Evolutionary conservation across 257 asterid species (phyloP).

Genomic region (Scutellaria minor): DNA sequence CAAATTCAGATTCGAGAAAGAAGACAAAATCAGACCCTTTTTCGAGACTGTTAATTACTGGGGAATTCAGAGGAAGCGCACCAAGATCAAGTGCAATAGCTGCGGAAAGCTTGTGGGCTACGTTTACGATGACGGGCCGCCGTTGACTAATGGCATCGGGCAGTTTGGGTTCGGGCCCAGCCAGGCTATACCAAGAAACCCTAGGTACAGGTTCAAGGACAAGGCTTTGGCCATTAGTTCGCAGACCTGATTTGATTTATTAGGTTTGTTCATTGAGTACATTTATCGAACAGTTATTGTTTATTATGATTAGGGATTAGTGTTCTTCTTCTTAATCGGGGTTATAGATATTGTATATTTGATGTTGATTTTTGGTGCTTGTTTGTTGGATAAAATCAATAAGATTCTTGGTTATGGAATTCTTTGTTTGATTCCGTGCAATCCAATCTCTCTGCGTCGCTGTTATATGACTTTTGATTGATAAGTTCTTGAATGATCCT

Average conservation of each 20-base stretch:
- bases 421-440: neutral
- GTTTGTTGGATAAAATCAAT: conserved; percentile 13
- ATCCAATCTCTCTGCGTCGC: neutral
- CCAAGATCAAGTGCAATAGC: conserved; percentile 73
- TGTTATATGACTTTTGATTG: neutral
- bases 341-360: conserved; percentile 7
- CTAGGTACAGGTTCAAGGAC: conserved; percentile 82
- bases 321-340: neutral
- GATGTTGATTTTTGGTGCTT: conserved; percentile 16
- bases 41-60: conserved; percentile 86
- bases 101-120: conserved; percentile 75
- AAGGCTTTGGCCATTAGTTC: conserved; percentile 61
- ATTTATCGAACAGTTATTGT: conserved; percentile 27
- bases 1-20: conserved; percentile 74
- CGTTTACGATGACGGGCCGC: conserved; percentile 89
- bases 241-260: conserved; percentile 50
- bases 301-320: conserved; percentile 3
- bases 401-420: neutral
- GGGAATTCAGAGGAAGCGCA: conserved; percentile 88
- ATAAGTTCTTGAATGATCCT: neutral
- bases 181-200: conserved; percentile 83
- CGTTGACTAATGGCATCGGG: conserved; percentile 70
- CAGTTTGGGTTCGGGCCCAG: conserved; percentile 92
- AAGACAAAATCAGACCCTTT: conserved; percentile 75
- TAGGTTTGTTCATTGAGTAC: neutral